Conservation (phyloP, 2,329 filamentous ascomycete species). For the Diaporthe amygdali region DNA sequence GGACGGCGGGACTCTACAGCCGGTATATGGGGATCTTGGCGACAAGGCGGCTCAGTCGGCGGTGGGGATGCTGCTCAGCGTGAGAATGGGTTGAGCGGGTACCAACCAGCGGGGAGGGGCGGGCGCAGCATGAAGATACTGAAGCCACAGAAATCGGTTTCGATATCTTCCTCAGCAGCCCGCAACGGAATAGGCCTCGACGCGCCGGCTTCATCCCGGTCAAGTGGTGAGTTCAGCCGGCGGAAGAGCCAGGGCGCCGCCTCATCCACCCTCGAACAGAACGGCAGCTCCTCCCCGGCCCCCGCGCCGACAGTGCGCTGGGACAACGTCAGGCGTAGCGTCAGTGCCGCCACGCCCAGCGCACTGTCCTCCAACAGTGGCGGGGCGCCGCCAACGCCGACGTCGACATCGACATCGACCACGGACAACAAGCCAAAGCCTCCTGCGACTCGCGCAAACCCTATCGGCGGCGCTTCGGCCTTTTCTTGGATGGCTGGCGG, state of each 20-base stretch:
- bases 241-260: slow-evolving; percentile 57
- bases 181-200: slow-evolving; percentile 60
- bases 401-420: slow-evolving; percentile 5
- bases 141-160: slow-evolving; percentile 72
- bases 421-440: slow-evolving; percentile 40
- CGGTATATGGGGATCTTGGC: slow-evolving; percentile 75
- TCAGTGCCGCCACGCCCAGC: slow-evolving; percentile 36
- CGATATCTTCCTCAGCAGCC: slow-evolving; percentile 52
- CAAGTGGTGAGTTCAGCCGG: slow-evolving; percentile 51
- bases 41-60: slow-evolving; percentile 56
- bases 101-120: slow-evolving; percentile 68
- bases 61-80: slow-evolving; percentile 58
- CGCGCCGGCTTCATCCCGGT: slow-evolving; percentile 48
- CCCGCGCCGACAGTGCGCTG: slow-evolving; percentile 45
- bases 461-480: slow-evolving; percentile 88
- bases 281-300: slow-evolving; percentile 31
- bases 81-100: slow-evolving; percentile 64
- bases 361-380: slow-evolving; percentile 22
- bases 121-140: slow-evolving; percentile 87
- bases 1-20: slow-evolving; percentile 52
- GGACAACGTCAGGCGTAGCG: slow-evolving; percentile 57
- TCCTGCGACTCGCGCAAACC: slow-evolving; percentile 62
- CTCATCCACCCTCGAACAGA: slow-evolving; percentile 27
- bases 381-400: slow-evolving; percentile 37
- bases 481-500: slow-evolving; percentile 86